These are phyloP conservation scores for Monosporascus sp. DNA, from an alignment of 2,329 filamentous ascomycete genomes.

Conservation along the genomic window DNA sequence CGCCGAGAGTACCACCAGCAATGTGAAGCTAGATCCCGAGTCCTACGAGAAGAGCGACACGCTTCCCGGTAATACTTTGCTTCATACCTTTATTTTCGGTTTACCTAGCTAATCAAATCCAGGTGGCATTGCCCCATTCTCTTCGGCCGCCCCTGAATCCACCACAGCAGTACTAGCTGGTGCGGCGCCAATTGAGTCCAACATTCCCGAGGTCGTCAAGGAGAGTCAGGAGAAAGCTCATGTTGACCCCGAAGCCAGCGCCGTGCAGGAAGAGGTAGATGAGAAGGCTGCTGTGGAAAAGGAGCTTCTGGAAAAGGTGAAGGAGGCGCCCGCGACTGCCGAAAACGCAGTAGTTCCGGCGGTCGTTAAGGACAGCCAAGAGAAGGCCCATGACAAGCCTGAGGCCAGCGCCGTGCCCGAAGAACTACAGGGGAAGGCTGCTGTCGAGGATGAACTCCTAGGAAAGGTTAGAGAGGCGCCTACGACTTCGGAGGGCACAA, in stretches of 20 bases:
- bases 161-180: slow-evolving; percentile 37
- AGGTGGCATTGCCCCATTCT: slow-evolving; percentile 18
- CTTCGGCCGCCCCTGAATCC: slow-evolving; percentile 37
- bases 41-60: slow-evolving; percentile 81
- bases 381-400: slow-evolving; percentile 57
- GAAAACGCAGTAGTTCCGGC: slow-evolving; percentile 38
- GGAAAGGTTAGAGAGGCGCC: slow-evolving; percentile 58
- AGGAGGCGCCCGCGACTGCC: slow-evolving; percentile 40
- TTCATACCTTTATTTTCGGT: background rate
- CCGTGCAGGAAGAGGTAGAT: slow-evolving; percentile 56
- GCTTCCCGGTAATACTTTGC: slow-evolving; percentile 38
- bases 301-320: slow-evolving; percentile 64
- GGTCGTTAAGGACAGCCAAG: slow-evolving; percentile 67
- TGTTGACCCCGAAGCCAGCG: slow-evolving; percentile 62
- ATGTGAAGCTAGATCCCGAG: slow-evolving; percentile 74
- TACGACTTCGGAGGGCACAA: slow-evolving; percentile 51
- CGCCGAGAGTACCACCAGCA: slow-evolving; percentile 61
- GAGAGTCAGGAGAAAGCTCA: slow-evolving; percentile 66
- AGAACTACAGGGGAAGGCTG: slow-evolving; percentile 66
- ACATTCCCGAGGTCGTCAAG: slow-evolving; percentile 60
- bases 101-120: slow-evolving; percentile 5
- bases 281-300: slow-evolving; percentile 69
- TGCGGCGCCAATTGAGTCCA: slow-evolving; percentile 39
- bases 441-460: slow-evolving; percentile 66
- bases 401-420: slow-evolving; percentile 62